A percentile compares a stretch with the other conserved stretches of the same genome.
phyloP scores from a whole-genome alignment of 2,329 filamentous ascomycete species.

The Botrytis pseudocinerea region DNA sequence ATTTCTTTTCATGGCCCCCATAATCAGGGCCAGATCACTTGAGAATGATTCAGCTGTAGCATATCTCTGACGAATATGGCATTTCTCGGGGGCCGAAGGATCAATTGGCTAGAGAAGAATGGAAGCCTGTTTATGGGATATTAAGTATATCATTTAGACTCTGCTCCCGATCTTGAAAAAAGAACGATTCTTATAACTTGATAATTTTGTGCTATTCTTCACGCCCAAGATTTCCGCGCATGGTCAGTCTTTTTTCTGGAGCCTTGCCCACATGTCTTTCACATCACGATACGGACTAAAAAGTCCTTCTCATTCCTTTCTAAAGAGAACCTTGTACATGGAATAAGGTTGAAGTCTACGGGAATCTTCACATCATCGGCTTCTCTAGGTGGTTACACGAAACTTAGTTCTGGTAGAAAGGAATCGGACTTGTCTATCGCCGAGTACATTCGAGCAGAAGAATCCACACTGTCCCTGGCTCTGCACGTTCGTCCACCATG shows the following conservation, averaged over 20 bases:
- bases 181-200: background rate
- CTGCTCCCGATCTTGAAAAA: background rate
- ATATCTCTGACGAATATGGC: background rate
- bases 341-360: background rate
- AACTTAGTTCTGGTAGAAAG: background rate
- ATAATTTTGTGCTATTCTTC: background rate
- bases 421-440: background rate
- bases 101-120: background rate
- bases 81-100: background rate
- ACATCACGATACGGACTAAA: background rate
- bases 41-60: background rate
- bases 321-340: background rate
- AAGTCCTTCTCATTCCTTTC: constrained; percentile 6
- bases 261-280: background rate
- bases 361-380: background rate
- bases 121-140: background rate
- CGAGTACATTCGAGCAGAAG: background rate
- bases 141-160: constrained; percentile 5
- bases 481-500: too few relatives aligned
- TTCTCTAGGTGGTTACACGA: background rate
- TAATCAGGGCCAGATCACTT: background rate
- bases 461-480: background rate
- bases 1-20: background rate
- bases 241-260: background rate
- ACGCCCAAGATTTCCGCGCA: background rate